Percentiles rank a stretch among this genome's conserved stretches.
These are phyloP conservation scores for Lachancea sp. DNA, from an alignment of 805 yeast genomes.

Conservation along the genomic window DNA sequence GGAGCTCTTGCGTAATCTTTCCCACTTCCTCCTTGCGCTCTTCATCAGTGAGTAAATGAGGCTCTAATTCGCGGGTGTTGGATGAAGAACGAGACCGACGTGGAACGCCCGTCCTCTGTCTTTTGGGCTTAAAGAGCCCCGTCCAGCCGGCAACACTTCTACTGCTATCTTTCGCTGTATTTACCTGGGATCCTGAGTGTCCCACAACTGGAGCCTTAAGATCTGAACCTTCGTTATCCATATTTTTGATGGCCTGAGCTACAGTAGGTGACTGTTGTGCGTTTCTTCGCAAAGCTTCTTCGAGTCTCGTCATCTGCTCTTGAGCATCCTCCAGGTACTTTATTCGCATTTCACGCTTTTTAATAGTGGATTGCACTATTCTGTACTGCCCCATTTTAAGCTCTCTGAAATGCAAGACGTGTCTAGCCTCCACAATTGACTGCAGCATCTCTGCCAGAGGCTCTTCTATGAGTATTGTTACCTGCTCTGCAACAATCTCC, in stretches of 20 bases:
- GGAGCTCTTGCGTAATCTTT: slow-evolving; percentile 33
- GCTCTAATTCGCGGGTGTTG: slow-evolving; percentile 25
- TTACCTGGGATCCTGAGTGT: background rate
- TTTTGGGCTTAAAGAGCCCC: slow-evolving; percentile 8
- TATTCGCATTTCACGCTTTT: slow-evolving; percentile 31
- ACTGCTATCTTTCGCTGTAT: background rate
- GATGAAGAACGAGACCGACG: slow-evolving; percentile 14
- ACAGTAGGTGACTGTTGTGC: slow-evolving; percentile 35
- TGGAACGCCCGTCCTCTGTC: slow-evolving; percentile 10
- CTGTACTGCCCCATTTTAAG: slow-evolving; percentile 48
- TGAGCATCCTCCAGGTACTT: slow-evolving; percentile 32
- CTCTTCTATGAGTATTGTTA: slow-evolving; percentile 35
- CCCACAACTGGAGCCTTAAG: background rate
- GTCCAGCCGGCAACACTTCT: slow-evolving; percentile 5
- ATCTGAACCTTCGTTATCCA: background rate
- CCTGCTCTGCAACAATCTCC: slow-evolving; percentile 38
- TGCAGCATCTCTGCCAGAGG: slow-evolving; percentile 34
- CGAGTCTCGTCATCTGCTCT: slow-evolving; percentile 25
- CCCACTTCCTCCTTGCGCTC: slow-evolving; percentile 36
- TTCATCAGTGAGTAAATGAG: slow-evolving; percentile 30
- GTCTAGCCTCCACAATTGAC: slow-evolving; percentile 30
- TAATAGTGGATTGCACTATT: slow-evolving; percentile 37
- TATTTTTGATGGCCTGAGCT: slow-evolving; percentile 10
- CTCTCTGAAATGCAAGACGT: slow-evolving; percentile 54
- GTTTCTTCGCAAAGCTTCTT: slow-evolving; percentile 31